Evolutionary conservation across 106 monocot species (phyloP).

Genomic region (Apostasia ramifera): DNA sequence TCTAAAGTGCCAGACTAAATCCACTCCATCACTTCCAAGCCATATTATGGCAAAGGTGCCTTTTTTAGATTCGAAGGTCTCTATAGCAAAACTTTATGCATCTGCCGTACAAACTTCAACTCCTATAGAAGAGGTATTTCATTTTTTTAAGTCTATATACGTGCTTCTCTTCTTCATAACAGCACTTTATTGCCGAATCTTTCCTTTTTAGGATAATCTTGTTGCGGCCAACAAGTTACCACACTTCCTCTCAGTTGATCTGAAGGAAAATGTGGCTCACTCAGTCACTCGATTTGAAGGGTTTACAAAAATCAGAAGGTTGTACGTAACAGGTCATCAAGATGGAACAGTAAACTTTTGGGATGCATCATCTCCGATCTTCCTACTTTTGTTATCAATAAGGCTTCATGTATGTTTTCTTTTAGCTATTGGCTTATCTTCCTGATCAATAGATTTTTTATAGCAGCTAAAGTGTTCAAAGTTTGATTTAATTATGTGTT

Average conservation of each 20-base stretch:
- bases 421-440: not conserved
- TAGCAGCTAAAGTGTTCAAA: not conserved
- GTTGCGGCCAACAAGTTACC: conserved; percentile 34
- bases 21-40: conserved; percentile 44
- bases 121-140: conserved; percentile 43
- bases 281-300: conserved; percentile 17
- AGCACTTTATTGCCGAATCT: not conserved
- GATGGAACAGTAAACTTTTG: conserved; percentile 81
- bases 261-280: conserved; percentile 31
- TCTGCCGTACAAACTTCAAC: conserved; percentile 9
- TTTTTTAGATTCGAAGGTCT: conserved; percentile 48
- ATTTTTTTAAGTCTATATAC: not conserved
- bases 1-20: conserved; percentile 46
- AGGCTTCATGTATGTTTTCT: conserved; percentile 44
- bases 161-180: not conserved
- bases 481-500: conserved; percentile 5
- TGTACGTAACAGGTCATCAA: conserved; percentile 76
- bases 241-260: conserved; percentile 40
- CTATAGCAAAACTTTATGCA: conserved; percentile 43
- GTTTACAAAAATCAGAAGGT: conserved; percentile 36
- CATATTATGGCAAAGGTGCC: conserved; percentile 40
- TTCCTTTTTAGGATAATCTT: conserved; percentile 39
- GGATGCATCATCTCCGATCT: conserved; percentile 77
- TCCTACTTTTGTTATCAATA: conserved; percentile 43
- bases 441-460: not conserved